phyloP scores from a whole-genome alignment of 176 grass and related monocot species.

The Areca catechu region DNA sequence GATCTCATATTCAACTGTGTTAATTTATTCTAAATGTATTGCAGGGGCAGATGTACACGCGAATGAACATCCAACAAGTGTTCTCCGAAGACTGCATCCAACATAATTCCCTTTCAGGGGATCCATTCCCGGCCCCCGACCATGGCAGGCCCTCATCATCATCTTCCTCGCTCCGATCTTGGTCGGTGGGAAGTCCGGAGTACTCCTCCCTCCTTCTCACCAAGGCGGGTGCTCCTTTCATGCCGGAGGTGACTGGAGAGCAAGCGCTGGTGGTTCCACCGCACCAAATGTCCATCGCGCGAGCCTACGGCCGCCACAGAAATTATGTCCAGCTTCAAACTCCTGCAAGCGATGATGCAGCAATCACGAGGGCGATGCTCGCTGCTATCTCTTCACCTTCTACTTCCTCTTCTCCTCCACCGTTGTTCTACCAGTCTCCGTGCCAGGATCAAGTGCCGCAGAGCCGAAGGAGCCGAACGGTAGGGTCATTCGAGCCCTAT shows the following conservation, averaged over 20 bases:
- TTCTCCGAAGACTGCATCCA: constrained; percentile 45
- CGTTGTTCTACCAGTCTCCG: no score
- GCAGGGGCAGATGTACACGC: constrained; percentile 7
- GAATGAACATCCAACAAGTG: constrained; percentile 42
- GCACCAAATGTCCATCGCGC: constrained; percentile 7
- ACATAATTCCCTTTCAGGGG: background rate
- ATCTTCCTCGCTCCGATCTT: constrained; percentile 26
- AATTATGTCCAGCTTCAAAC: constrained; percentile 12
- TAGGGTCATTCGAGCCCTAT: constrained; percentile 49
- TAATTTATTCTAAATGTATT: no score
- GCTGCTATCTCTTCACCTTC: constrained; percentile 26
- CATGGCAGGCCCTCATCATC: constrained; percentile 2
- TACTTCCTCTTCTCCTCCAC: background rate
- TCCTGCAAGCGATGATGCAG: background rate
- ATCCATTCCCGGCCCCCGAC: background rate
- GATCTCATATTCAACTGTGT: no score
- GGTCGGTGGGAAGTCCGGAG: constrained; percentile 49
- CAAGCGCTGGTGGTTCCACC: background rate
- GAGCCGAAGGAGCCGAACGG: background rate
- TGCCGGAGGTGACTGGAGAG: background rate
- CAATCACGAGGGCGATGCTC: constrained; percentile 38
- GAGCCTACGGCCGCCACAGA: background rate
- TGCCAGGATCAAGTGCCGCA: background rate
- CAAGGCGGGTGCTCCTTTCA: background rate
- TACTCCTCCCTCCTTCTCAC: constrained; percentile 28